Evolutionary conservation across 2,329 filamentous ascomycete genomes (phyloP).

Genomic region (Aspergillus sp.): DNA sequence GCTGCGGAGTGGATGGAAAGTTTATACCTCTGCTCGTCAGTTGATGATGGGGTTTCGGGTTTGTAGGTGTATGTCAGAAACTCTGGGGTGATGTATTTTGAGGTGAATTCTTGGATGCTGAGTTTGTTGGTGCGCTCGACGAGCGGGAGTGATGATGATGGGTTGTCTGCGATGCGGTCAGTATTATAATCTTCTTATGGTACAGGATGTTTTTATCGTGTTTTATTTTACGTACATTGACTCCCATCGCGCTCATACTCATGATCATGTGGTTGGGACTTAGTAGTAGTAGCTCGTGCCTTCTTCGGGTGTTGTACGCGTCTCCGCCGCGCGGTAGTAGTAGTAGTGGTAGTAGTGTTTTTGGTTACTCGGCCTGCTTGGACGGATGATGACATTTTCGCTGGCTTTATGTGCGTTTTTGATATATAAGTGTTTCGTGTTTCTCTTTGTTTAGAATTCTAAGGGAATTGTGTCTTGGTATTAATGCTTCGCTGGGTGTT

Average conservation of each 20-base stretch:
- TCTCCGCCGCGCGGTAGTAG: constrained; percentile 9
- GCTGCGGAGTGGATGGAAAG: constrained; percentile 37
- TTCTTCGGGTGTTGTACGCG: background rate
- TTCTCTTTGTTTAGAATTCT: too few relatives aligned
- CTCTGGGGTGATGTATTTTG: constrained; percentile 31
- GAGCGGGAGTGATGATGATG: constrained; percentile 25
- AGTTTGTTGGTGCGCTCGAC: constrained; percentile 48
- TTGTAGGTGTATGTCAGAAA: constrained; percentile 1
- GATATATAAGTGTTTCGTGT: too few relatives aligned
- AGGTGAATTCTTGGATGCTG: constrained; percentile 40
- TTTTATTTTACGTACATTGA: background rate
- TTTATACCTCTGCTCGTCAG: constrained; percentile 10
- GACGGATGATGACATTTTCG: constrained; percentile 22
- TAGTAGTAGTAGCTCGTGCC: too few relatives aligned
- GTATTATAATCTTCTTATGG: too few relatives aligned
- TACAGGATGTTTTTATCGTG: too few relatives aligned
- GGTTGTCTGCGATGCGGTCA: constrained; percentile 3
- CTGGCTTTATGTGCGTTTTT: background rate
- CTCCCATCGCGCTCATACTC: background rate
- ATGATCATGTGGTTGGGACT: background rate
- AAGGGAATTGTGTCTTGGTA: too few relatives aligned
- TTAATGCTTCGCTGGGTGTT: background rate
- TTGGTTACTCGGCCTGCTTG: constrained; percentile 30
- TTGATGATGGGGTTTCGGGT: background rate
- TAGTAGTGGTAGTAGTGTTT: background rate